Evolutionary conservation across 2,329 filamentous ascomycete species (phyloP).

Genomic region (Tolypocladium ovalisporum): DNA sequence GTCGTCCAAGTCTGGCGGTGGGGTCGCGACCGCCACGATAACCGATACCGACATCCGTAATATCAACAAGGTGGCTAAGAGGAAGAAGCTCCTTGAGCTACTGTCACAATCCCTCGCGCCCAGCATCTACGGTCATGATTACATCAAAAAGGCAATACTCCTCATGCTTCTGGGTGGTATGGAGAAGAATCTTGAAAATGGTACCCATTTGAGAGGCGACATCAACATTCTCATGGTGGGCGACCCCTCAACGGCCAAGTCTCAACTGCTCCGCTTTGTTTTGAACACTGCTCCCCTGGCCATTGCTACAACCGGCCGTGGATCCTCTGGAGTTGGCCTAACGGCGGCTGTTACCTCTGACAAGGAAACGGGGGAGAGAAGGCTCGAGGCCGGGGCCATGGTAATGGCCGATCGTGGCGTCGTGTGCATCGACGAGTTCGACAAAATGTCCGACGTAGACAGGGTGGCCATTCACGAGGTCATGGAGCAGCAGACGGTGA

Average conservation of each 20-base stretch:
- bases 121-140: conserved; percentile 92
- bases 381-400: conserved; percentile 96
- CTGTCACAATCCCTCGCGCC: conserved; percentile 90
- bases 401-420: conserved; percentile 94
- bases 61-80: conserved; percentile 96
- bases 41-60: conserved; percentile 97
- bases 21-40: conserved; percentile 81
- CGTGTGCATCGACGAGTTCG: conserved; percentile 98
- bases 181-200: conserved; percentile 98
- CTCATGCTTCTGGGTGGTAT: conserved; percentile 91
- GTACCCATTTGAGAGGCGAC: conserved; percentile 93
- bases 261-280: conserved; percentile 93
- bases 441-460: conserved; percentile 99
- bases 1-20: conserved; percentile 91
- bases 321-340: conserved; percentile 93
- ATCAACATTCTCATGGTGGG: conserved; percentile 99
- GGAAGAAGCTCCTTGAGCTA: conserved; percentile 84
- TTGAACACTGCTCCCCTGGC: conserved; percentile 93
- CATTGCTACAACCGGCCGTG: conserved; percentile 92
- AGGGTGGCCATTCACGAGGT: conserved; percentile 99
- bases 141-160: conserved; percentile 95
- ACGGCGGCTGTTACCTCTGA: conserved; percentile 94
- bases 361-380: conserved; percentile 92
- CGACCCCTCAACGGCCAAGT: conserved; percentile 96
- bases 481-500: conserved; percentile 99